Evolutionary conservation across 371 early-diverging fungal species (phyloP).

Genomic region (Rhizopus microsporus): DNA sequence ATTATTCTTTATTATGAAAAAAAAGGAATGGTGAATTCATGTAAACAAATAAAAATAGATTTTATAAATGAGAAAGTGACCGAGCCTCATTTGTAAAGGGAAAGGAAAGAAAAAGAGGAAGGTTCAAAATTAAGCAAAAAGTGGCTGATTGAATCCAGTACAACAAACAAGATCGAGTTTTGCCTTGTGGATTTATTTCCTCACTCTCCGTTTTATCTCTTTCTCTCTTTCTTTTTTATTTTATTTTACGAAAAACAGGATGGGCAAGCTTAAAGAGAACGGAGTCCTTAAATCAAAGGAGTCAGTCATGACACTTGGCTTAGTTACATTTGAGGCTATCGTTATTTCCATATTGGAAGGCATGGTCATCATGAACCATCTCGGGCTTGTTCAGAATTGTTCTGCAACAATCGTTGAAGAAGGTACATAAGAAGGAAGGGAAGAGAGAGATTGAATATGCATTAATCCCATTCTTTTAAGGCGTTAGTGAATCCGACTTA

Average conservation of each 20-base stretch:
- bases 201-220: no score
- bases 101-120: no score
- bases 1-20: no score
- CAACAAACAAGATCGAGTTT: no score
- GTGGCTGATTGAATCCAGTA: no score
- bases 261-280: slow-evolving; percentile 14
- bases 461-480: slow-evolving; percentile 11
- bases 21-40: no score
- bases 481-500: slow-evolving; percentile 56
- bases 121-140: no score
- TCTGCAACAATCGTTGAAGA: slow-evolving; percentile 11
- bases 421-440: not conserved
- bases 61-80: no score
- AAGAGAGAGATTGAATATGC: not conserved
- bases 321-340: slow-evolving; percentile 40
- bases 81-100: no score
- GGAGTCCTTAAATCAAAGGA: slow-evolving; percentile 35
- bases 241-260: not conserved
- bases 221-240: slow-evolving; percentile 2
- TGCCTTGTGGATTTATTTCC: no score
- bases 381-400: slow-evolving; percentile 39
- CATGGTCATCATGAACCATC: slow-evolving; percentile 45
- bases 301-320: slow-evolving; percentile 28
- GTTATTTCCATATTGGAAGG: slow-evolving; percentile 47
- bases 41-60: no score